These are phyloP conservation scores for Tolypocladium cylindrosporum DNA, from an alignment of 2,329 filamentous ascomycete species.

Conservation along the genomic window DNA sequence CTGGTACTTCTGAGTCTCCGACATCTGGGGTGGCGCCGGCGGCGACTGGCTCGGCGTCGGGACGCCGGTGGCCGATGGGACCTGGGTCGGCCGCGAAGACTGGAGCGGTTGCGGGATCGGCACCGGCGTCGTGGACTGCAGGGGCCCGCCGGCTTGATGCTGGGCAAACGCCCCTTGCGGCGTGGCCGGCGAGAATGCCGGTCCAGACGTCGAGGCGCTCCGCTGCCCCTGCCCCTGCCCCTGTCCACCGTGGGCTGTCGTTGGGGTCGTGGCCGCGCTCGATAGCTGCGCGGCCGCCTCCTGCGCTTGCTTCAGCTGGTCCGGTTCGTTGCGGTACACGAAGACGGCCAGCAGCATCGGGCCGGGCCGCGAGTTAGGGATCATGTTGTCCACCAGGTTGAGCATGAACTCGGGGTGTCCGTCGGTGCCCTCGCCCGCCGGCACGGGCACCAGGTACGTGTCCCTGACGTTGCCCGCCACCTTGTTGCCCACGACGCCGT, in stretches of 20 bases:
- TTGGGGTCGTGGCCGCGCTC: not conserved
- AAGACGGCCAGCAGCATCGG: conserved; percentile 76
- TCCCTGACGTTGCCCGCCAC: conserved; percentile 69
- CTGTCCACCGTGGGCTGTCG: conserved; percentile 14
- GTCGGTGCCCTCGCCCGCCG: conserved; percentile 47
- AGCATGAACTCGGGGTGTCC: conserved; percentile 78
- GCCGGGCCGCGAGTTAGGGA: conserved; percentile 62
- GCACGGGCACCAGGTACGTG: conserved; percentile 81
- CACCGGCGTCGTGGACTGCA: conserved; percentile 23
- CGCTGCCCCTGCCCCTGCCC: conserved; percentile 20
- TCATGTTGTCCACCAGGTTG: conserved; percentile 73
- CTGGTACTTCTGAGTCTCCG: conserved; percentile 26
- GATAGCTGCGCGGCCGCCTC: conserved; percentile 7
- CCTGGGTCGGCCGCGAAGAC: conserved; percentile 3
- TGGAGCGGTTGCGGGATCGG: conserved; percentile 24
- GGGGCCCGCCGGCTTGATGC: conserved; percentile 20
- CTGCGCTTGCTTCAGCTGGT: conserved; percentile 20
- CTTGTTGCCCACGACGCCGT: conserved; percentile 78
- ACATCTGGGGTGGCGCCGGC: conserved; percentile 9
- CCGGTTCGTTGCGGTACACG: conserved; percentile 60
- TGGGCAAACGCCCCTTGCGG: conserved; percentile 22
- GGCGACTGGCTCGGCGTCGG: conserved; percentile 4
- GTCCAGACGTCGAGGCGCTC: conserved; percentile 37
- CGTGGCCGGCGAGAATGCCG: conserved; percentile 45
- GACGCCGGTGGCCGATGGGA: conserved; percentile 4